Percentiles rank a stretch among this genome's conserved stretches.
Evolutionary conservation across 192 early-diverging fungal species (phyloP).

Genomic region (Geranomyces variabilis): DNA sequence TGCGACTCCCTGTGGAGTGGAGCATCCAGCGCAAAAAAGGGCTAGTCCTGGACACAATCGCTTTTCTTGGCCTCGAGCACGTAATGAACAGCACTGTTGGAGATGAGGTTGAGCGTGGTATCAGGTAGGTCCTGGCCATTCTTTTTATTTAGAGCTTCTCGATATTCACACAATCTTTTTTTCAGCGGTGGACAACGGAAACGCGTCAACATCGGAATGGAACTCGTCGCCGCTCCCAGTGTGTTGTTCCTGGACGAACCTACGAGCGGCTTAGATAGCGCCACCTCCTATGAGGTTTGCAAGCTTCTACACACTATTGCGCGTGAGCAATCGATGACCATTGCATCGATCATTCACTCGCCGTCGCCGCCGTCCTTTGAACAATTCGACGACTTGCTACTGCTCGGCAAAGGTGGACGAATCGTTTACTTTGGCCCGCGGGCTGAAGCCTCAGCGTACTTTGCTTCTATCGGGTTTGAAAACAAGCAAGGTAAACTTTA

Average conservation of each 20-base stretch:
- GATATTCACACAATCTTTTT: neutral
- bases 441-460: conserved; percentile 51
- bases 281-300: conserved; percentile 69
- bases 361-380: conserved; percentile 65
- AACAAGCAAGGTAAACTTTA: neutral
- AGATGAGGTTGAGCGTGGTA: conserved; percentile 65
- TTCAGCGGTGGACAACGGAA: conserved; percentile 70
- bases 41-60: conserved; percentile 59
- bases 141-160: neutral
- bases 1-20: conserved; percentile 61
- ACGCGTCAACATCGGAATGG: conserved; percentile 80
- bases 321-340: conserved; percentile 57
- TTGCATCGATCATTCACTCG: conserved; percentile 77
- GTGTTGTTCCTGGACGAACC: conserved; percentile 75
- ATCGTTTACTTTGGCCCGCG: conserved; percentile 68
- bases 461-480: conserved; percentile 52
- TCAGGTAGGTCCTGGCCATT: conserved; percentile 36
- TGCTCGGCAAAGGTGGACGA: conserved; percentile 72
- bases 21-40: conserved; percentile 47
- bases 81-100: conserved; percentile 63
- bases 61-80: conserved; percentile 58
- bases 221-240: conserved; percentile 60
- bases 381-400: conserved; percentile 72
- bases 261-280: conserved; percentile 70
- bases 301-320: conserved; percentile 63